A percentile compares a stretch with the other conserved stretches of the same genome.
These are phyloP conservation scores for Candida ponderosae DNA, from an alignment of 805 yeast species.

Conservation along the genomic window DNA sequence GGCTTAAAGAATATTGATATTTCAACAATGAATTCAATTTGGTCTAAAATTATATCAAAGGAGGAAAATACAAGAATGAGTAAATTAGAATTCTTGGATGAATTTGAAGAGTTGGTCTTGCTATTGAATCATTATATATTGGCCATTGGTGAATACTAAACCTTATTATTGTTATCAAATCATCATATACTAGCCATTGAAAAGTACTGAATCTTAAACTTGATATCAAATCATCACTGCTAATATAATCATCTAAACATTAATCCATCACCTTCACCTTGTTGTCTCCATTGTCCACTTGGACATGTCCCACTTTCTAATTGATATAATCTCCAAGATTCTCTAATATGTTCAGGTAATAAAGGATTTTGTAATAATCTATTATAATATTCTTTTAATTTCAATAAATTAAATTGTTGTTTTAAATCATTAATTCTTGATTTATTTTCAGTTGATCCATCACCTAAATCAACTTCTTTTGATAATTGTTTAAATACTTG, in stretches of 20 bases:
- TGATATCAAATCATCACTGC: not conserved
- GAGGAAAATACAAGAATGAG: slow-evolving; percentile 34
- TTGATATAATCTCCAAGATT: slow-evolving; percentile 78
- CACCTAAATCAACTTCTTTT: not conserved
- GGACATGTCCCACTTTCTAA: slow-evolving; percentile 59
- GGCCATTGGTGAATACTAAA: not conserved
- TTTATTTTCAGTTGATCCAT: not conserved
- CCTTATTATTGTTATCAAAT: not conserved
- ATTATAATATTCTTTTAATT: too few relatives aligned
- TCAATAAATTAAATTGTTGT: not conserved
- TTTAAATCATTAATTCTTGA: not conserved
- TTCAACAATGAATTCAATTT: slow-evolving; percentile 26
- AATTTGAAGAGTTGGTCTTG: slow-evolving; percentile 46
- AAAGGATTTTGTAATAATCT: slow-evolving; percentile 38
- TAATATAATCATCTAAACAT: slow-evolving; percentile 44
- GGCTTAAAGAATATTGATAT: slow-evolving; percentile 8
- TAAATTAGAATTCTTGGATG: slow-evolving; percentile 46
- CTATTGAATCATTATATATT: slow-evolving; percentile 39
- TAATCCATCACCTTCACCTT: slow-evolving; percentile 65
- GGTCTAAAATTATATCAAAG: slow-evolving; percentile 22
- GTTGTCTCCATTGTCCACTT: slow-evolving; percentile 58
- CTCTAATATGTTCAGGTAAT: slow-evolving; percentile 77
- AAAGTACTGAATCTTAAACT: not conserved
- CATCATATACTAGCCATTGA: too few relatives aligned
- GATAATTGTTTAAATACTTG: too few relatives aligned